Base-by-base conservation (phyloP, 352 stramenopile genomes). In the Saprolegnia parasitica region DNA sequence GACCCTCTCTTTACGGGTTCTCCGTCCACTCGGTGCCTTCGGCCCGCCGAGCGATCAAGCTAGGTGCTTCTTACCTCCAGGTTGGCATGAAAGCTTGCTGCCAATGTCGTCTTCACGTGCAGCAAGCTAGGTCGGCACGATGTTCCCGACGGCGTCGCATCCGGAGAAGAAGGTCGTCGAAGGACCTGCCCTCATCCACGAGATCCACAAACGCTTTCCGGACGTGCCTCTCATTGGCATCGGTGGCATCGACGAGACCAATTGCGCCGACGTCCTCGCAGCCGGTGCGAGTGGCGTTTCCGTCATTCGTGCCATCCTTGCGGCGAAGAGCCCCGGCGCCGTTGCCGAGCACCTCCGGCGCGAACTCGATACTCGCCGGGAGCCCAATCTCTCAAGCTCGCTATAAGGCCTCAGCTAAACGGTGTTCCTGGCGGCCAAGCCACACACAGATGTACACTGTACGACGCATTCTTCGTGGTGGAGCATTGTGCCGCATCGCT, bases 111-210 rank as follows among this genome's bases (percentile, higher is more conserved):
- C 29, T 35, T 35, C 29, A 35, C 29, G 2, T 35, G 29, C 29
- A 5, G 2, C 2, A 2, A 0, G 18, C 15, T 32, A 70, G 63
- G 63, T 70, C 26, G 80, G 80, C 1, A 87, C 80, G 15, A 87
- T 87, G 80, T 87, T 87, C 49, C 56, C 63, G 1, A 87, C 80
- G 13, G 39, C 60, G 13, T 83, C 80, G 0, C 80, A 87, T 15
- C 80, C 80, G 1, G 80, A 87, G 24, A 87, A 87, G 68, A 47
- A 20, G 13, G 42, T 49, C 9, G 26, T 85, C 0, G 78, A 87
- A 77, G 80, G 80, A 0, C 80, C 80, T 0, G 32, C 67, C 9
- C 32, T 87, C 21, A 57, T 87, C 32, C 32, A 39, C 0, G 54
- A 32, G 23, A 78, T 87, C 56, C 71, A 46, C 1, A 11, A 35